Base-by-base conservation (phyloP, 2,329 filamentous ascomycete genomes). In the Aphanoascus verrucosus region DNA sequence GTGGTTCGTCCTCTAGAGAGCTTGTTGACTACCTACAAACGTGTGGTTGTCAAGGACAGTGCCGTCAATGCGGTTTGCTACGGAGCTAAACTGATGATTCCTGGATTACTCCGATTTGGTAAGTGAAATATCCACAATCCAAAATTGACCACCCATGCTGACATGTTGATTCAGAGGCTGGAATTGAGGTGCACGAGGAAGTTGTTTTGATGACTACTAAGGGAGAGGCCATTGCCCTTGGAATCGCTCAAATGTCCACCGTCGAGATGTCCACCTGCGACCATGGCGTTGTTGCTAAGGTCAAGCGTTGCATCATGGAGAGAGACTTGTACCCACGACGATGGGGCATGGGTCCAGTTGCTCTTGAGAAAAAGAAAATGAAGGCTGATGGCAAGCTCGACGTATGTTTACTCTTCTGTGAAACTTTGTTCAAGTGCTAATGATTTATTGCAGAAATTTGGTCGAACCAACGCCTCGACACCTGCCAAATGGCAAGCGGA, bases 221-320 rank as follows among this genome's bases (percentile, higher is more conserved):
- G 81, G 93, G 93, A 65, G 93, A 98, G 76, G 93, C 93, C 43
- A 96, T 98, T 66, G 93, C 93, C 56, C 81, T 98, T 57, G 93
- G 86, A 64, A 94, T 96, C 65, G 89, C 93, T 15, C 88, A 94
- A 72, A 98, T 98, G 93, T 95, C 89, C 38, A 94, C 90, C 2
- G 89, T 96, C 47, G 93, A 97, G 75, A 87, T 98, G 73, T 88
- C 88, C 31, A 91, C 89, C 34, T 97, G 93, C 73, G 90, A 97
- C 68, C 93, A 98, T 73, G 93, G 93, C 64, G 89, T 96, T 55
- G 91, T 97, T 56, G 93, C 93, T 63, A 97, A 96, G 79, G 88
- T 98, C 69, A 98, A 98, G 84, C 85, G 93, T 65, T 95, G 90
- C 73, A 98, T 98, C 72, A 98, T 98, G 93, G 93, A 98, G 79